Conservation (phyloP, 441 rosid genomes). For the Arabidopsis hybrid region DNA sequence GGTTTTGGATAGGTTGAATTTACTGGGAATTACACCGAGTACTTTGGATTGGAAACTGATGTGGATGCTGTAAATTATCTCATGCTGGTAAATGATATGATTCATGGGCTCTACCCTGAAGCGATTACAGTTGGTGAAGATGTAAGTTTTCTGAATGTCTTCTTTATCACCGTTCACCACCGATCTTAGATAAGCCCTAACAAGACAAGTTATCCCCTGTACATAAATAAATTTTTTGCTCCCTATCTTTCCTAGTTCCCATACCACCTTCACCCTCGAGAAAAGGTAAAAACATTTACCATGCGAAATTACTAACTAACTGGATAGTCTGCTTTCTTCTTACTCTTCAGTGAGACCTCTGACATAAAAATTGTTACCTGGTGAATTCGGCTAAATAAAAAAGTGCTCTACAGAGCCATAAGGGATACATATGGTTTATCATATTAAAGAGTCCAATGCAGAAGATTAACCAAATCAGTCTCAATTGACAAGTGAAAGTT, state of each 20-base stretch:
- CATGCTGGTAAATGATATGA: slow-evolving; percentile 95
- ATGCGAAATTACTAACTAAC: neutral
- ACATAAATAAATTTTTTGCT: neutral
- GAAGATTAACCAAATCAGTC: neutral
- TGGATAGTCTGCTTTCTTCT: neutral
- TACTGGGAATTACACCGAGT: slow-evolving; percentile 93
- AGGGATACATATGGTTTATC: slow-evolving; percentile 7
- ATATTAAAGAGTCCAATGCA: neutral
- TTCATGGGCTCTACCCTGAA: slow-evolving; percentile 95
- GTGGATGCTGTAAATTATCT: slow-evolving; percentile 90
- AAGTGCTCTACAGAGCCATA: neutral
- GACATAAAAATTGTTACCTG: neutral
- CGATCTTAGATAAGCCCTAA: neutral
- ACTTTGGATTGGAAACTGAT: slow-evolving; percentile 93
- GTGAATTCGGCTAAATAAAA: neutral
- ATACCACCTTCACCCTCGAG: neutral
- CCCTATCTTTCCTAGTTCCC: neutral
- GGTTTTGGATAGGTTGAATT: slow-evolving; percentile 65
- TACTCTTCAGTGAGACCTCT: neutral
- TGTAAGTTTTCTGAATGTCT: slow-evolving; percentile 59
- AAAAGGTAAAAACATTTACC: neutral
- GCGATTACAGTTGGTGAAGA: slow-evolving; percentile 96
- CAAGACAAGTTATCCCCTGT: neutral
- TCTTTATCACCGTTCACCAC: slow-evolving; percentile 2
- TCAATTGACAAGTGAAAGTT: slow-evolving; percentile 6